These are phyloP conservation scores for Aspergillus thermomutatus DNA, from an alignment of 2,329 filamentous ascomycete genomes.

Conservation along the genomic window DNA sequence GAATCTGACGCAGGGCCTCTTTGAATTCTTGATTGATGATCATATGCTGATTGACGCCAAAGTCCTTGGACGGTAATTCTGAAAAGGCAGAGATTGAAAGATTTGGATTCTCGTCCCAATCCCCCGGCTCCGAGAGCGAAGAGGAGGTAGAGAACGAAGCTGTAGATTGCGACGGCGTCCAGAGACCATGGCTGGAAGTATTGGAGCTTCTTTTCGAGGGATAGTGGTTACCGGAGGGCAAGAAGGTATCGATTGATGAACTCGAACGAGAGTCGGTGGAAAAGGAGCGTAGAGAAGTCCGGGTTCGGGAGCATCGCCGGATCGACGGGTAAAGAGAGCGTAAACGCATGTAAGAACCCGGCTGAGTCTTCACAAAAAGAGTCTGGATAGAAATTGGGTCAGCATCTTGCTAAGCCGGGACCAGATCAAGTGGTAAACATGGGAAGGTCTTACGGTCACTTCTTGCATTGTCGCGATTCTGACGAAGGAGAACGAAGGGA, in stretches of 20 bases:
- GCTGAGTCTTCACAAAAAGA: constrained; percentile 18
- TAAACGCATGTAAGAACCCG: constrained; percentile 21
- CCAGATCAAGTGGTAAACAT: background rate
- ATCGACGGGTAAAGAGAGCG: constrained; percentile 16
- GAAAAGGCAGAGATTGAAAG: constrained; percentile 70
- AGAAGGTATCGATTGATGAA: constrained; percentile 9
- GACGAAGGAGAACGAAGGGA: constrained; percentile 18
- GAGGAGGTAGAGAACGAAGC: constrained; percentile 33
- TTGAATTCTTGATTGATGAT: constrained; percentile 95
- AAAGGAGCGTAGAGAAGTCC: constrained; percentile 24
- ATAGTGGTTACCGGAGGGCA: constrained; percentile 13
- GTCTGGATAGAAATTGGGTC: constrained; percentile 15
- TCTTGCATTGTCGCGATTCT: constrained; percentile 26
- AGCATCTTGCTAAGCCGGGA: constrained; percentile 3
- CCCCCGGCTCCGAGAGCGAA: constrained; percentile 36
- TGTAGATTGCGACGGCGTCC: constrained; percentile 14
- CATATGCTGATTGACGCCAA: constrained; percentile 96
- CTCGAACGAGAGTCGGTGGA: constrained; percentile 27
- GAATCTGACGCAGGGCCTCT: constrained; percentile 77
- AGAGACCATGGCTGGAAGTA: constrained; percentile 9
- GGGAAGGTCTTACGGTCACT: constrained; percentile 25
- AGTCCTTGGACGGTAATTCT: constrained; percentile 72
- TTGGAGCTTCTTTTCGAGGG: constrained; percentile 15
- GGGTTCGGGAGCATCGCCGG: constrained; percentile 14
- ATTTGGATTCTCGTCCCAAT: constrained; percentile 75